Conservation (phyloP, 345 rosid genomes). For the Eucalyptus victrix region DNA sequence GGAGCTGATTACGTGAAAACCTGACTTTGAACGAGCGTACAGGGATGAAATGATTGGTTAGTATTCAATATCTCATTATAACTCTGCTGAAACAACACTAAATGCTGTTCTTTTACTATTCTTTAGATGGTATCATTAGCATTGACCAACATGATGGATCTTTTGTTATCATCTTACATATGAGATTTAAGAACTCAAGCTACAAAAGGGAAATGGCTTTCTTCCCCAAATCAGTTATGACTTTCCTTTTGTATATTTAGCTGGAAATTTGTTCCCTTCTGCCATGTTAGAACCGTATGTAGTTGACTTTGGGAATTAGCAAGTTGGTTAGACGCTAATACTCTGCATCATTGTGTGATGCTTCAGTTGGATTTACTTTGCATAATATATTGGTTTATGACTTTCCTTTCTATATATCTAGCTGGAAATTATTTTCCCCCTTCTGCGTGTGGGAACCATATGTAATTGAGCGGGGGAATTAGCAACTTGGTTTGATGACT, state of each 20-base stretch:
- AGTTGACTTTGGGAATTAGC: not conserved
- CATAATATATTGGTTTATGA: not conserved
- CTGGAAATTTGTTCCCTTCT: not conserved
- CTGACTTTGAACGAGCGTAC: not conserved
- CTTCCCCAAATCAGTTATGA: not conserved
- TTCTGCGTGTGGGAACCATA: not conserved
- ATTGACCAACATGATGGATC: not conserved
- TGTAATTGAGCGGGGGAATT: not conserved
- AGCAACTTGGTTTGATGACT: not conserved
- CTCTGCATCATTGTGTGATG: not conserved
- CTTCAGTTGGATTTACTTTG: not conserved
- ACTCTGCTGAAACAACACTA: not conserved
- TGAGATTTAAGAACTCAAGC: not conserved
- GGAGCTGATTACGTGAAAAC: slow-evolving; percentile 56
- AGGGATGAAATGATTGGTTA: not conserved
- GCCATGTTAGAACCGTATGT: not conserved
- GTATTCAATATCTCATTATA: not conserved
- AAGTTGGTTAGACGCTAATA: not conserved
- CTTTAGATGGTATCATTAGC: not conserved
- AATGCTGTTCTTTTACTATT: not conserved
- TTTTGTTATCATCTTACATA: not conserved
- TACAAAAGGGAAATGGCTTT: not conserved
- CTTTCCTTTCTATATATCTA: not conserved
- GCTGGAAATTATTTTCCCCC: not conserved
- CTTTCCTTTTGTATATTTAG: not conserved